These are phyloP conservation scores for Lupinus albus DNA, from an alignment of 306 rosid species.

Conservation along the genomic window DNA sequence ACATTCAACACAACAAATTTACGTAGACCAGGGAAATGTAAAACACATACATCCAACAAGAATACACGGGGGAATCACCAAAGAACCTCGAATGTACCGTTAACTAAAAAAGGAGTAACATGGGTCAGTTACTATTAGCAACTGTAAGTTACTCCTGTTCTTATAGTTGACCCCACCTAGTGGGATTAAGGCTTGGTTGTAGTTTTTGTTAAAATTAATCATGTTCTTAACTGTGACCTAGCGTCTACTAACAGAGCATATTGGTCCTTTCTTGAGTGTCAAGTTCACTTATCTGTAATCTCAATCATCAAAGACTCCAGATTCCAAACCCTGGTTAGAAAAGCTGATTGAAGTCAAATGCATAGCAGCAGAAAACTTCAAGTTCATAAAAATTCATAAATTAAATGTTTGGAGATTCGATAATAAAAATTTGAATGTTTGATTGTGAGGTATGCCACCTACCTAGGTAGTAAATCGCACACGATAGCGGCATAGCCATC, in stretches of 20 bases:
- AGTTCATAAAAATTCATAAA: not conserved
- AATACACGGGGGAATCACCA: not conserved
- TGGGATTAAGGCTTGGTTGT: too few relatives aligned
- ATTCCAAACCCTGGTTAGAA: slow-evolving; percentile 5
- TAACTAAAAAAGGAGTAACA: too few relatives aligned
- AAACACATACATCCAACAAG: slow-evolving; percentile 4
- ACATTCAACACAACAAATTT: slow-evolving; percentile 9
- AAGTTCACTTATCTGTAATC: slow-evolving; percentile 5
- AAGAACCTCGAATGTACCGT: too few relatives aligned
- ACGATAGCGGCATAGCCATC: too few relatives aligned
- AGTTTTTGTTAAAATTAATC: too few relatives aligned
- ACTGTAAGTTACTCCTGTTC: too few relatives aligned
- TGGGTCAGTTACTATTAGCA: too few relatives aligned
- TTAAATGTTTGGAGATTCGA: not conserved
- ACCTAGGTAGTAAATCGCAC: too few relatives aligned
- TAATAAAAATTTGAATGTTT: not conserved
- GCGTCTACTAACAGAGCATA: not conserved
- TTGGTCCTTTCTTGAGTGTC: not conserved
- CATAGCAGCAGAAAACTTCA: slow-evolving; percentile 1
- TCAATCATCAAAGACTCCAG: not conserved
- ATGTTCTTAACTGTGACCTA: too few relatives aligned
- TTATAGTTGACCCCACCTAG: too few relatives aligned
- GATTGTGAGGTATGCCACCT: not conserved
- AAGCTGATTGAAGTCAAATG: not conserved
- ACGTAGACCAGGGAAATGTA: not conserved